Evolutionary conservation across 345 rosid species (phyloP).

Genomic region (Syzygium grande): DNA sequence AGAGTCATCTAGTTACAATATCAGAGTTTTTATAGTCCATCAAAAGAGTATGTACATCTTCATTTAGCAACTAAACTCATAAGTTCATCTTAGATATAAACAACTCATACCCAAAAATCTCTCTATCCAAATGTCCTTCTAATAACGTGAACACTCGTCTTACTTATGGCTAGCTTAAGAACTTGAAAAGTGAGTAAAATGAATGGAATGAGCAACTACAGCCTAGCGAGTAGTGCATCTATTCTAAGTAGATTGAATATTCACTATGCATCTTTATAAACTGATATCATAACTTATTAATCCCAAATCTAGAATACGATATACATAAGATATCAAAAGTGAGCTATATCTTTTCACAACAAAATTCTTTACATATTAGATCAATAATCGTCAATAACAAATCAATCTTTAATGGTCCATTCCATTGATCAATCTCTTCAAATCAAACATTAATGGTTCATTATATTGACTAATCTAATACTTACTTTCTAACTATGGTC

Average conservation of each 20-base stretch:
- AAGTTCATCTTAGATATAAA: no score
- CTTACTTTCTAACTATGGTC: accelerated
- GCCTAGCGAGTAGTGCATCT: background rate
- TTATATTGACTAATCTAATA: background rate
- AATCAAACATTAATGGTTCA: background rate
- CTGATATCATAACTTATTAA: background rate
- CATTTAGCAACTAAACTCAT: no score
- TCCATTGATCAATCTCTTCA: background rate
- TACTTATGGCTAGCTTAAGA: no score
- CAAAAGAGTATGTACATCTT: no score
- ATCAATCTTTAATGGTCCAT: background rate
- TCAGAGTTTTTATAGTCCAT: no score
- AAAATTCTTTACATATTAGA: background rate
- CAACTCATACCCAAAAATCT: no score
- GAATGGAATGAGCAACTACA: no score
- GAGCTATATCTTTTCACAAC: background rate
- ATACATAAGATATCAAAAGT: background rate
- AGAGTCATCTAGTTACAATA: no score
- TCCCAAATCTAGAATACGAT: background rate
- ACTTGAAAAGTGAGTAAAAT: no score
- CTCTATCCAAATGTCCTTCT: no score
- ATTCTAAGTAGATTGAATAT: background rate
- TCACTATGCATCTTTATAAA: background rate
- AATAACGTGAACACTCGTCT: no score
- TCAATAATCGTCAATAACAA: background rate